phyloP scores from a whole-genome alignment of 1,139 yeast species.

The Sugiyamaella japonica region DNA sequence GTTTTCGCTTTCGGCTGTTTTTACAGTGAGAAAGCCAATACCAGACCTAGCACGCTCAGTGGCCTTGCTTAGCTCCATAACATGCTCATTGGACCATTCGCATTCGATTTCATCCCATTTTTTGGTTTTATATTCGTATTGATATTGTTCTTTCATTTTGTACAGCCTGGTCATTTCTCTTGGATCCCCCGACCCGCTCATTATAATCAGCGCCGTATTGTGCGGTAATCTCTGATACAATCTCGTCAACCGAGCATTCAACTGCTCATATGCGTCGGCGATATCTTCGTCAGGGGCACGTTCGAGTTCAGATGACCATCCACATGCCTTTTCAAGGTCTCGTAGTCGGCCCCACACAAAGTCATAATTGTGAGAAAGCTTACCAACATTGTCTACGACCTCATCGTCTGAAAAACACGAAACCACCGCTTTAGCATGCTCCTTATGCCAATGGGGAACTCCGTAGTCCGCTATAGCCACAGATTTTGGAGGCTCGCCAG shows the following conservation, averaged over 20 bases:
- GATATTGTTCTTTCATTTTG: conserved; percentile 44
- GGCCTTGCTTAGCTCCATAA: conserved; percentile 45
- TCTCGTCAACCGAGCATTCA: conserved; percentile 49
- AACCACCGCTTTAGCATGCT: conserved; percentile 42
- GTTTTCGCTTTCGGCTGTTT: conserved; percentile 29
- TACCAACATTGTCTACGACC: conserved; percentile 45
- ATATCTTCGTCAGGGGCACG: conserved; percentile 26
- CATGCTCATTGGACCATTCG: conserved; percentile 55
- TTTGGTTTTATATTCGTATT: conserved; percentile 46
- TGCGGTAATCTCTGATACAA: conserved; percentile 58
- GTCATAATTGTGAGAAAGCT: conserved; percentile 41
- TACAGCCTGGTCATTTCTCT: conserved; percentile 53
- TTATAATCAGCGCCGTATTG: conserved; percentile 59
- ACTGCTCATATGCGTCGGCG: conserved; percentile 34
- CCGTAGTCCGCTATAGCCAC: conserved; percentile 43
- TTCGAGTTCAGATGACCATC: conserved; percentile 13
- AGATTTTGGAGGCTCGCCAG: conserved; percentile 21
- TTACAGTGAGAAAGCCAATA: conserved; percentile 52
- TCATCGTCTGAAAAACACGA: conserved; percentile 62
- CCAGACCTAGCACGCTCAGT: conserved; percentile 42
- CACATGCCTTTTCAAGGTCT: conserved; percentile 52
- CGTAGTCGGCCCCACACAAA: conserved; percentile 57
- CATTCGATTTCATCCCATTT: conserved; percentile 49
- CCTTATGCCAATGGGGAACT: conserved; percentile 40
- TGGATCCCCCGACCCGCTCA: conserved; percentile 66